Evolutionary conservation across 768 basidiomycete genomes (phyloP).

Genomic region (Solioccasus polychromus): DNA sequence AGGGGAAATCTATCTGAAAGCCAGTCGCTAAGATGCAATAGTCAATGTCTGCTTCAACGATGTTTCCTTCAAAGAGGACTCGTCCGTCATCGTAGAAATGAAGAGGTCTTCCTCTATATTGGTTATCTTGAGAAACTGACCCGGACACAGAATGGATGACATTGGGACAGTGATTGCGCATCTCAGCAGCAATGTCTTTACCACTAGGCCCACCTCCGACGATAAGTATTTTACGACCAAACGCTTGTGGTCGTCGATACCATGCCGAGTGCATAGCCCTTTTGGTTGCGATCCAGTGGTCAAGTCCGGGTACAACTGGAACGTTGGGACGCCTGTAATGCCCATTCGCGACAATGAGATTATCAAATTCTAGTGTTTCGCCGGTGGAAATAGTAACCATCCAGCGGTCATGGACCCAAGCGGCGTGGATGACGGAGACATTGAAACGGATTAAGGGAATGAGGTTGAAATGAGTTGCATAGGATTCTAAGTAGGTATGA

Average conservation of each 20-base stretch:
- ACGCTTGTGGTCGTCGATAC: slow-evolving; percentile 53
- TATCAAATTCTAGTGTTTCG: slow-evolving; percentile 47
- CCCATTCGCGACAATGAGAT: slow-evolving; percentile 74
- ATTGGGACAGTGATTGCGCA: slow-evolving; percentile 40
- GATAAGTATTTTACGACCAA: slow-evolving; percentile 42
- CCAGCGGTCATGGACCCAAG: slow-evolving; percentile 47
- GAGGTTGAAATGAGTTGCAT: slow-evolving; percentile 61
- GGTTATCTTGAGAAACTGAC: slow-evolving; percentile 29
- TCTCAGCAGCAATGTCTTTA: slow-evolving; percentile 60
- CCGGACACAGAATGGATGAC: slow-evolving; percentile 57
- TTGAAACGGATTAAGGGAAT: slow-evolving; percentile 58
- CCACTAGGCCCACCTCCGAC: slow-evolving; percentile 65
- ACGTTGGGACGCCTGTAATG: slow-evolving; percentile 66
- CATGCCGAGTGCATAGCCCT: slow-evolving; percentile 64
- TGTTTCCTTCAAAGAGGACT: slow-evolving; percentile 60
- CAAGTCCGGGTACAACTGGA: slow-evolving; percentile 58
- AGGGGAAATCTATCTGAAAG: slow-evolving; percentile 63
- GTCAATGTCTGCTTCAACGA: slow-evolving; percentile 52
- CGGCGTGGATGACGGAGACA: slow-evolving; percentile 49
- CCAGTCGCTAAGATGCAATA: slow-evolving; percentile 76
- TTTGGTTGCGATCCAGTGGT: slow-evolving; percentile 49
- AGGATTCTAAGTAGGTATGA: slow-evolving; percentile 65
- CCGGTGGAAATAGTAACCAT: slow-evolving; percentile 41
- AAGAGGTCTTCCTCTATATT: slow-evolving; percentile 41
- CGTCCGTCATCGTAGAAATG: slow-evolving; percentile 41